Evolutionary conservation across 2,329 filamentous ascomycete genomes (phyloP).

Genomic region (Neopestalotiopsis rosae): DNA sequence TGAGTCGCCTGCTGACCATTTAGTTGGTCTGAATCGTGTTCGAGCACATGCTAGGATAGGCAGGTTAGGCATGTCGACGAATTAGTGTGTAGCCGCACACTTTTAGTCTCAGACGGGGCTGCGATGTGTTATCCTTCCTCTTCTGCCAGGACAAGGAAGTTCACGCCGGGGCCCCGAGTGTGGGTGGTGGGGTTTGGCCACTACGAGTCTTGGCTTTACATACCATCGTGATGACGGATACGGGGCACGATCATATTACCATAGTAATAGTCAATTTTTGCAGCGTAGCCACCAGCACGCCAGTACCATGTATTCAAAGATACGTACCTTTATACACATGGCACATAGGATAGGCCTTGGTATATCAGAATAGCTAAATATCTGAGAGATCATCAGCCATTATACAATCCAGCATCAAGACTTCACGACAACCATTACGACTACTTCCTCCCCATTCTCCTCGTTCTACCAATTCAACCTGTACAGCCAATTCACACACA

Average conservation of each 20-base stretch:
- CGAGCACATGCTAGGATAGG: neutral
- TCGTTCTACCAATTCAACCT: neutral
- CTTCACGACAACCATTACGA: neutral
- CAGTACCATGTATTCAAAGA: neutral
- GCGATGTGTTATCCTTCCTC: neutral
- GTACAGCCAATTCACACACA: no score
- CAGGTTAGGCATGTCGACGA: neutral
- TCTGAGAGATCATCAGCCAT: neutral
- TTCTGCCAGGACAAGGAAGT: slow-evolving; percentile 1
- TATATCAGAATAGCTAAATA: neutral
- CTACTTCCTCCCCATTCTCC: neutral
- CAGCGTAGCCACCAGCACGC: neutral
- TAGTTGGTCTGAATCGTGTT: neutral
- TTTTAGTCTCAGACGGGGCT: neutral
- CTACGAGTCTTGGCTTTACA: neutral
- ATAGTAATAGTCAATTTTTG: neutral
- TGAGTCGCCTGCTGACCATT: neutral
- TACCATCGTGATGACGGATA: neutral
- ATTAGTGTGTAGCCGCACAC: neutral
- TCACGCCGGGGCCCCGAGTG: neutral
- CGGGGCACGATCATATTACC: neutral
- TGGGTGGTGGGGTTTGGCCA: neutral
- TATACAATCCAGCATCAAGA: neutral
- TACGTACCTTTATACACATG: neutral
- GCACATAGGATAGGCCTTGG: neutral